Base-by-base conservation (phyloP, 805 yeast genomes). In the Wickerhamiella nectarea region DNA sequence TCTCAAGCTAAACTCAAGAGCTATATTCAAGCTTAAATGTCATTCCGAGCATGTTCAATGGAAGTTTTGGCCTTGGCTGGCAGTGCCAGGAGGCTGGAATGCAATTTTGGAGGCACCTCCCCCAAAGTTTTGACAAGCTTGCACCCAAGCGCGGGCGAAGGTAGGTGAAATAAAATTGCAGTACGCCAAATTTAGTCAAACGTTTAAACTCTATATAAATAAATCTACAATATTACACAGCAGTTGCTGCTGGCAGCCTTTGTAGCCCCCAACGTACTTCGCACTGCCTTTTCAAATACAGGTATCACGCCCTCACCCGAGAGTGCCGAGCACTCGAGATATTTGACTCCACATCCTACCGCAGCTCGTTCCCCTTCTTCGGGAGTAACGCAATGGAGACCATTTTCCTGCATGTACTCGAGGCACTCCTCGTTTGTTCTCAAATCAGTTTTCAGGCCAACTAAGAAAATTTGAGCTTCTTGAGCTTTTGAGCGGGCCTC, bases 231-330 rank as follows among this genome's bases (percentile, higher is more conserved):
- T 9, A 55, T 48, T 15, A 53, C 36, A 35, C 58, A 55, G 41
- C 58, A 55, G 15, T 38, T 41, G n/a, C 38, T 19, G 12, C 36
- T 37, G 12, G 46, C 44, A 6, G 46, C 41, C n/a, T 36, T 34
- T 19, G 35, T 35, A 14, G 42, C 51, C 22, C 85, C 62, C 45
- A 85, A 63, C 56, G 91, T 79, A 3, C 87, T 78, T 52, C 96
- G 69, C 1, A 94, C 83, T 12, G 96, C 95, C 41, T 76, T 75
- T 62, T 87, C 96, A 59, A 87, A 86, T 2, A 87, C 87, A 56
- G 83, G 93, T 60, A 86, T 95, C 18, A 87, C 96, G 10, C 94
- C 94, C 57, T 84, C 94, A 4, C 96, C 96, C 2, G 94, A 83
- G 51, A 87, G 65, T 1, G 96, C 85, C 38, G 94, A 81, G 57